Conservation (phyloP, 768 basidiomycete genomes). For the Lactifluus hygrophoroides region DNA sequence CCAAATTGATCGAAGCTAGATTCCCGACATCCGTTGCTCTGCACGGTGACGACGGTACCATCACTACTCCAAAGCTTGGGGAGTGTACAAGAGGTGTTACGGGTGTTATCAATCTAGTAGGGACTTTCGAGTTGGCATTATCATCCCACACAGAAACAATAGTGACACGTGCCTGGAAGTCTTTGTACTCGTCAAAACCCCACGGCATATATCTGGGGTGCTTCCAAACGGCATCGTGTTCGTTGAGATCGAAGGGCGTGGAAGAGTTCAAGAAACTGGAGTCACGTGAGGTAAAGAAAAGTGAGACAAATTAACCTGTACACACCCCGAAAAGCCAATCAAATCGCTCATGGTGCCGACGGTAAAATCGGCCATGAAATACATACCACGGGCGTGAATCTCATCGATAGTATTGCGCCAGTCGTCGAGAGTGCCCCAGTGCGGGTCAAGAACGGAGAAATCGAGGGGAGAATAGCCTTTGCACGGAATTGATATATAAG, state of each 20-base stretch:
- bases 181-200: constrained; percentile 78
- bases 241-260: constrained; percentile 68
- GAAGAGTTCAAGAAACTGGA: constrained; percentile 67
- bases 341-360: constrained; percentile 89
- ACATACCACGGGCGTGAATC: constrained; percentile 79
- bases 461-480: constrained; percentile 90
- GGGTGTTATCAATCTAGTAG: constrained; percentile 51
- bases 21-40: constrained; percentile 58
- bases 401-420: constrained; percentile 71
- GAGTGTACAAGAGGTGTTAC: constrained; percentile 64
- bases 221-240: constrained; percentile 72
- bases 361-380: constrained; percentile 89
- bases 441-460: constrained; percentile 84
- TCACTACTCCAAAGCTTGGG: constrained; percentile 78
- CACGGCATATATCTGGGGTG: constrained; percentile 69
- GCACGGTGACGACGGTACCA: constrained; percentile 51
- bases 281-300: constrained; percentile 9
- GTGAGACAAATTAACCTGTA: constrained; percentile 7
- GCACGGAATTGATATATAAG: constrained; percentile 13
- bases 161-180: constrained; percentile 51
- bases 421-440: constrained; percentile 79
- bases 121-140: not conserved
- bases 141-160: constrained; percentile 4
- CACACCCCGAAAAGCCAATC: constrained; percentile 76
- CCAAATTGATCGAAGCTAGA: constrained; percentile 95